phyloP scores from a whole-genome alignment of 306 rosid genomes.

The Abrus precatorius region DNA sequence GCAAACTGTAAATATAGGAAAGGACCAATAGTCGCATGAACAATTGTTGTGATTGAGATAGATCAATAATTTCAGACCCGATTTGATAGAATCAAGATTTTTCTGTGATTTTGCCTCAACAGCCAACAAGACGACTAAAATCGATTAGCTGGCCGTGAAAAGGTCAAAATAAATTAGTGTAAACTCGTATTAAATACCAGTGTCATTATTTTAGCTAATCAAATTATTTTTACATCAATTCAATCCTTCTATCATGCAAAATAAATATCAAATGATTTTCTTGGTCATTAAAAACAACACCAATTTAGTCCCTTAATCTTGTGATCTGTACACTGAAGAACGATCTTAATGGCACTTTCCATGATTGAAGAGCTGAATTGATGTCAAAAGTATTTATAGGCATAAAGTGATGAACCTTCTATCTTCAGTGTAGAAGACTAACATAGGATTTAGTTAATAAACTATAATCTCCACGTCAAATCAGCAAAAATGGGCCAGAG shows the following conservation, averaged over 20 bases:
- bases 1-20: not conserved
- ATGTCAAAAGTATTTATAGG: constrained; percentile 33
- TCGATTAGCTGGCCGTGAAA: not conserved
- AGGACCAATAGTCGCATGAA: not conserved
- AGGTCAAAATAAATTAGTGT: constrained; percentile 2
- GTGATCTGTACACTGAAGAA: not conserved
- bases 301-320: not conserved
- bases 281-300: not conserved
- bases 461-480: constrained; percentile 7
- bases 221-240: not conserved
- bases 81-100: not conserved
- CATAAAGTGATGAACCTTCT: constrained; percentile 4
- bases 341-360: not conserved
- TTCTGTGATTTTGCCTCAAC: constrained; percentile 11
- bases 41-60: not conserved
- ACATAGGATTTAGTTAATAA: not conserved
- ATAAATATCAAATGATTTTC: not conserved
- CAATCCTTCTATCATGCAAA: not conserved
- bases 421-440: not conserved
- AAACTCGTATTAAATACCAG: not conserved
- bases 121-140: not conserved
- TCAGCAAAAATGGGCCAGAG: constrained; percentile 23
- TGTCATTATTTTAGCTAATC: not conserved
- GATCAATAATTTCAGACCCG: constrained; percentile 24
- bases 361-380: constrained; percentile 1